phyloP scores from a whole-genome alignment of 352 stramenopile species.

The Thraustotheca clavata region DNA sequence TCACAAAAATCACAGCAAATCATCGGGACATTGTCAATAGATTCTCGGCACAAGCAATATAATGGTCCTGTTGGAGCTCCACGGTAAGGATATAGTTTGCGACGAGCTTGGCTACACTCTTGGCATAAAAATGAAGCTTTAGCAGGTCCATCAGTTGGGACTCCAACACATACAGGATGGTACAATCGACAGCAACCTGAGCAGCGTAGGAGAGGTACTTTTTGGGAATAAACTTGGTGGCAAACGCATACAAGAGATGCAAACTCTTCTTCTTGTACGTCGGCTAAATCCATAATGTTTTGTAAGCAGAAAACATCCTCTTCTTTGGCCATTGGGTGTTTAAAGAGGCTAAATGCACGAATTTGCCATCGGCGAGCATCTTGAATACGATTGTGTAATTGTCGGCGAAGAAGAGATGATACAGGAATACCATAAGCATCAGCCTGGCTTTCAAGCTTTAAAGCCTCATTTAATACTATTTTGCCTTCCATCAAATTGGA shows the following conservation, averaged over 20 bases:
- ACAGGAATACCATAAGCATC: conserved; percentile 49
- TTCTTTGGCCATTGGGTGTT: conserved; percentile 31
- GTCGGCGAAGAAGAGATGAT: conserved; percentile 49
- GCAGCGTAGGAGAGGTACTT: conserved; percentile 42
- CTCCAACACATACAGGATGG: conserved; percentile 46
- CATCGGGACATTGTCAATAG: conserved; percentile 53
- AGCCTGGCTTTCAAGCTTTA: conserved; percentile 40
- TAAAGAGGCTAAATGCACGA: conserved; percentile 43
- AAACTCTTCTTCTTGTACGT: background rate
- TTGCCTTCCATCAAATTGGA: conserved; percentile 21
- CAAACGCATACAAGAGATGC: conserved; percentile 39
- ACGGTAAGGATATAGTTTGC: conserved; percentile 7
- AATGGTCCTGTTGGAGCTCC: conserved; percentile 23
- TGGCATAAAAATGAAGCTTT: conserved; percentile 1
- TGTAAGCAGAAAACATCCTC: conserved; percentile 3
- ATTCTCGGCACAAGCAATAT: conserved; percentile 65
- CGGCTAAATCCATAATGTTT: background rate
- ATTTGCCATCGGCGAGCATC: conserved; percentile 60
- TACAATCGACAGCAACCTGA: conserved; percentile 41
- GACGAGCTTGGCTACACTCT: background rate
- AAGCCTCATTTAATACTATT: conserved; percentile 24
- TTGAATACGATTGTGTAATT: conserved; percentile 52
- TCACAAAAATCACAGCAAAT: conserved; percentile 84
- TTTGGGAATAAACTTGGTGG: conserved; percentile 50
- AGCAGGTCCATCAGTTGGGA: background rate